These are phyloP conservation scores for Penicillium polonicum DNA, from an alignment of 2,329 filamentous ascomycete species.

Conservation along the genomic window DNA sequence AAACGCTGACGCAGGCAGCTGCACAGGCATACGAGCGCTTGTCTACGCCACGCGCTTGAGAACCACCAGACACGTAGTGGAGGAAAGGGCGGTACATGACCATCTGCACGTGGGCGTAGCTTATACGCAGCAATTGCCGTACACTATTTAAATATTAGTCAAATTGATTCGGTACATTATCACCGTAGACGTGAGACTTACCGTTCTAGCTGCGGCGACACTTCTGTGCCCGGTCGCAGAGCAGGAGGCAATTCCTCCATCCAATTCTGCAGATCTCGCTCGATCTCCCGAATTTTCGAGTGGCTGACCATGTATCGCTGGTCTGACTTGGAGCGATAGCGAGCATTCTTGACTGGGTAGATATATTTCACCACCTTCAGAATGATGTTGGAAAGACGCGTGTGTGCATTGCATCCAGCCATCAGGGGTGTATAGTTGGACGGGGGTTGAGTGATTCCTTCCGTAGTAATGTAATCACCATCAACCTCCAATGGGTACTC, in stretches of 20 bases:
- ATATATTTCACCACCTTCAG: constrained; percentile 63
- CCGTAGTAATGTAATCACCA: constrained; percentile 48
- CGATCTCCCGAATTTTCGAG: constrained; percentile 63
- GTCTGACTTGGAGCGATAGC: constrained; percentile 46
- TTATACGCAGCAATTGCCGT: constrained; percentile 61
- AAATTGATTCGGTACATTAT: background rate
- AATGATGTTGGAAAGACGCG: constrained; percentile 56
- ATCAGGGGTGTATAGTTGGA: constrained; percentile 56
- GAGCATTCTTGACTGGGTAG: constrained; percentile 58
- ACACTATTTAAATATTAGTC: constrained; percentile 27
- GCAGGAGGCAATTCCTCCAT: constrained; percentile 68
- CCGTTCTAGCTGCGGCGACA: constrained; percentile 72
- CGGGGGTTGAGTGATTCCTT: constrained; percentile 55
- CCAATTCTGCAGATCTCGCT: constrained; percentile 63
- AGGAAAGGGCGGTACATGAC: constrained; percentile 65
- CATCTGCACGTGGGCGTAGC: constrained; percentile 64
- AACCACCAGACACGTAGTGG: constrained; percentile 59
- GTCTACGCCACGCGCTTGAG: constrained; percentile 53
- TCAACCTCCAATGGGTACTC: constrained; percentile 48
- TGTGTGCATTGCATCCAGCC: constrained; percentile 61
- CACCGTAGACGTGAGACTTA: constrained; percentile 44
- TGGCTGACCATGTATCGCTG: constrained; percentile 63
- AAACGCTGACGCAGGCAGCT: constrained; percentile 64
- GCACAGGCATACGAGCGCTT: constrained; percentile 65
- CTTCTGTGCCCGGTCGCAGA: constrained; percentile 77